Percentiles rank a stretch among this genome's conserved stretches.
phyloP scores from a whole-genome alignment of 1,284 basidiomycete species.

The Ustilago esculenta region DNA sequence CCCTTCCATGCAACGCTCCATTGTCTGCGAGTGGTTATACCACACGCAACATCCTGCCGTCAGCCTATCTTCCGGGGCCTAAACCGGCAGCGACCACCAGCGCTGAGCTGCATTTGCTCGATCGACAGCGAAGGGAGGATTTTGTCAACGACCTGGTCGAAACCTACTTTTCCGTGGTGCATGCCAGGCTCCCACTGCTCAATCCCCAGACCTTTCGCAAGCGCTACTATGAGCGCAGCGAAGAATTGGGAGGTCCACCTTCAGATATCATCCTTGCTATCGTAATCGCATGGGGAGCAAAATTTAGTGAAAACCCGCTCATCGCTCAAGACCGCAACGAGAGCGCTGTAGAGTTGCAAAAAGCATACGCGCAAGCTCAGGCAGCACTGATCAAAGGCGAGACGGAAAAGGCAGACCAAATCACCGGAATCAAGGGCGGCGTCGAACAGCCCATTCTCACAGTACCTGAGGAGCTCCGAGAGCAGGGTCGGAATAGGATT shows the following conservation, averaged over 20 bases:
- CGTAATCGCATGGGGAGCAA: constrained; percentile 89
- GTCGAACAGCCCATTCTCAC: constrained; percentile 48
- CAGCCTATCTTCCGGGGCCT: constrained; percentile 28
- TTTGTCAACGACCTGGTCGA: constrained; percentile 54
- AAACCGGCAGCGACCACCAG: constrained; percentile 43
- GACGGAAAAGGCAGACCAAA: constrained; percentile 36
- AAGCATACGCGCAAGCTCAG: constrained; percentile 38
- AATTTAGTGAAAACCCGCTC: constrained; percentile 86
- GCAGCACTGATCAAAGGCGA: constrained; percentile 40
- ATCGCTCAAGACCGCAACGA: constrained; percentile 80
- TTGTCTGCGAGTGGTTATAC: constrained; percentile 22
- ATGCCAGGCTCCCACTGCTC: constrained; percentile 50
- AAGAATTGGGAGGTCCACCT: constrained; percentile 44
- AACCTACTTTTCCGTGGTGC: constrained; percentile 56
- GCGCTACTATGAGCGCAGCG: constrained; percentile 36
- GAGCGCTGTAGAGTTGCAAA: constrained; percentile 67
- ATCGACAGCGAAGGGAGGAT: constrained; percentile 40
- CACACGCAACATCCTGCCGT: constrained; percentile 23
- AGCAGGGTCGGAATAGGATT: constrained; percentile 75
- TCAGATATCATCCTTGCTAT: constrained; percentile 82
- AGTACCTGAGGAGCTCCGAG: constrained; percentile 35
- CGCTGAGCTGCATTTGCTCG: constrained; percentile 45
- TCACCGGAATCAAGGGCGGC: constrained; percentile 47
- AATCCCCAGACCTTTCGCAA: constrained; percentile 46
- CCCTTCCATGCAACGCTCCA: constrained; percentile 26